These are phyloP conservation scores for Fusarium agapanthi DNA, from an alignment of 2,329 filamentous ascomycete species.

Conservation along the genomic window DNA sequence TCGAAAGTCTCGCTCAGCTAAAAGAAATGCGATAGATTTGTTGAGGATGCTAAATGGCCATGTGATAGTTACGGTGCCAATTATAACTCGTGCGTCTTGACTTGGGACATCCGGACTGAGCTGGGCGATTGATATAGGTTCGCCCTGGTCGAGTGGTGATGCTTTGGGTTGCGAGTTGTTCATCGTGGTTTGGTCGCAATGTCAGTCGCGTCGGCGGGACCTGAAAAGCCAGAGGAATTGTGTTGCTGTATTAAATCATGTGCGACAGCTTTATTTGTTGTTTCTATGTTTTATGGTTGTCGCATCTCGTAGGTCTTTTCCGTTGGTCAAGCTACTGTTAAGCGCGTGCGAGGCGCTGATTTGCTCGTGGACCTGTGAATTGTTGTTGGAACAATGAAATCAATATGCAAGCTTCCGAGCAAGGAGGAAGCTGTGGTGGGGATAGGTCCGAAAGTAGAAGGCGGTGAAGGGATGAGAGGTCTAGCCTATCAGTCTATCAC, in stretches of 20 bases:
- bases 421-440: conserved; percentile 30
- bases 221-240: conserved; percentile 8
- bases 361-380: not conserved
- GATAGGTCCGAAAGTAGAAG: conserved; percentile 24
- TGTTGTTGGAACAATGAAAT: conserved; percentile 10
- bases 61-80: conserved; percentile 81
- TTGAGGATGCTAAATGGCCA: conserved; percentile 91
- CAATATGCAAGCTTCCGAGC: conserved; percentile 21
- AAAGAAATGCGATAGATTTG: conserved; percentile 76
- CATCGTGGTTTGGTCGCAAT: conserved; percentile 37
- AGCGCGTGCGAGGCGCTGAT: conserved; percentile 8
- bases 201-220: conserved; percentile 28
- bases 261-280: not conserved
- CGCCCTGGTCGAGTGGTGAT: conserved; percentile 42
- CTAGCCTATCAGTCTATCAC: conserved; percentile 6
- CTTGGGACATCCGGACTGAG: conserved; percentile 59
- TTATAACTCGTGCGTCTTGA: conserved; percentile 58
- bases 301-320: conserved; percentile 5
- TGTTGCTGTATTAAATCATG: conserved; percentile 14
- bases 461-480: conserved; percentile 28
- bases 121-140: conserved; percentile 63
- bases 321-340: not conserved
- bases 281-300: not conserved
- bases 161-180: conserved; percentile 28
- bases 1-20: conserved; percentile 86